These are phyloP conservation scores for Stylonectria norvegica DNA, from an alignment of 2,329 filamentous ascomycete genomes.

Conservation along the genomic window DNA sequence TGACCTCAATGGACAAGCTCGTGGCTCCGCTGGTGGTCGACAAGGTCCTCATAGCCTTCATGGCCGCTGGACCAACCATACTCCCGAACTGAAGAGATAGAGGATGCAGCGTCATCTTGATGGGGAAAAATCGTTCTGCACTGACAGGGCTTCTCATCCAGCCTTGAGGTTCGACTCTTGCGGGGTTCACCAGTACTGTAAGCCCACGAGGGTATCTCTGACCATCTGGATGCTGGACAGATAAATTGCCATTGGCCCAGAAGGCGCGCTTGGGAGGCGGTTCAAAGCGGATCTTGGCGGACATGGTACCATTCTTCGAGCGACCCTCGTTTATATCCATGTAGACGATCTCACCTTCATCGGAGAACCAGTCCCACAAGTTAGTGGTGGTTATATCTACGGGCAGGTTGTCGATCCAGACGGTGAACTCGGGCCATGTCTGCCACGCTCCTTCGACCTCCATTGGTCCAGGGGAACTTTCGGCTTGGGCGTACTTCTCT, in stretches of 20 bases:
- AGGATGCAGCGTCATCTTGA: constrained; percentile 41
- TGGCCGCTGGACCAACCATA: constrained; percentile 48
- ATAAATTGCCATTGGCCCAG: constrained; percentile 41
- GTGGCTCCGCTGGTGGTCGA: constrained; percentile 4
- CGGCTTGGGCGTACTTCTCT: no score
- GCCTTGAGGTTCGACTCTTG: constrained; percentile 4
- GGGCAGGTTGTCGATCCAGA: constrained; percentile 36
- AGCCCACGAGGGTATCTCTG: constrained; percentile 19
- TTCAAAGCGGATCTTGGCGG: constrained; percentile 52
- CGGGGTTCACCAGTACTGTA: constrained; percentile 11
- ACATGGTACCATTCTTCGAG: constrained; percentile 19
- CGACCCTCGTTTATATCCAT: constrained; percentile 49
- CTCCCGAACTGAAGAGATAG: constrained; percentile 60
- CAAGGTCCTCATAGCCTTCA: constrained; percentile 56
- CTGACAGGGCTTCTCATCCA: constrained; percentile 20
- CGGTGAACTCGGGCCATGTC: constrained; percentile 31
- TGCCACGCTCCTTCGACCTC: constrained; percentile 28
- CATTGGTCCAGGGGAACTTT: not conserved
- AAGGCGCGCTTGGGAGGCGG: constrained; percentile 53
- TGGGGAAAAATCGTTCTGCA: constrained; percentile 25
- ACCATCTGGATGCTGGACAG: constrained; percentile 24
- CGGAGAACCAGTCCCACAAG: constrained; percentile 51
- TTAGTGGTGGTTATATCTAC: constrained; percentile 36
- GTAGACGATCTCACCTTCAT: constrained; percentile 50
- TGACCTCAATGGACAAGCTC: constrained; percentile 29